phyloP scores from a whole-genome alignment of 768 basidiomycete species.

The Crucibulum laeve region DNA sequence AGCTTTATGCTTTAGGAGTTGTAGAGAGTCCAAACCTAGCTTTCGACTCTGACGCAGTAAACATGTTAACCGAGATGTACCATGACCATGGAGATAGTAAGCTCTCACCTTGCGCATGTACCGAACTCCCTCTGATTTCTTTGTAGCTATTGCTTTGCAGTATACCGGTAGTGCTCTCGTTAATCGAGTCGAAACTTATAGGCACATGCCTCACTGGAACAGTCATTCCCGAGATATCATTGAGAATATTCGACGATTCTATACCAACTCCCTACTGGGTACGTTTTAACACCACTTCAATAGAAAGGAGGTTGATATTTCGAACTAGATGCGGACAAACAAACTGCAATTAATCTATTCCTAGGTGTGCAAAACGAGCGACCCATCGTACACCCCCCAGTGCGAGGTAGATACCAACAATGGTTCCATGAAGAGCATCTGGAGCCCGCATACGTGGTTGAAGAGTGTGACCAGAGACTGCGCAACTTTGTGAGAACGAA shows the following conservation, averaged over 20 bases:
- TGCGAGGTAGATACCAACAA: slow-evolving; percentile 71
- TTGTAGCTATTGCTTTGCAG: slow-evolving; percentile 84
- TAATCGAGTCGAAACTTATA: slow-evolving; percentile 93
- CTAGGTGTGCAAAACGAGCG: slow-evolving; percentile 68
- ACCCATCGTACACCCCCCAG: slow-evolving; percentile 41
- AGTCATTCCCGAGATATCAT: slow-evolving; percentile 96
- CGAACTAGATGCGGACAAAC: slow-evolving; percentile 86
- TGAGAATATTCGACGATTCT: slow-evolving; percentile 91
- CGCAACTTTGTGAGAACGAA: slow-evolving; percentile 51
- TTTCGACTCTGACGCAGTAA: slow-evolving; percentile 92
- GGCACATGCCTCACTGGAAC: slow-evolving; percentile 95
- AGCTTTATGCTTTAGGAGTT: slow-evolving; percentile 90
- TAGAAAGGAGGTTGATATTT: not conserved
- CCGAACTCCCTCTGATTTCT: slow-evolving; percentile 5
- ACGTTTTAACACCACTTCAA: slow-evolving; percentile 4
- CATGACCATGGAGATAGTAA: slow-evolving; percentile 94
- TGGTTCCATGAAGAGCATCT: slow-evolving; percentile 83
- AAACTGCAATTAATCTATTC: slow-evolving; percentile 96
- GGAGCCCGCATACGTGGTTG: slow-evolving; percentile 58
- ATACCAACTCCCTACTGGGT: slow-evolving; percentile 92
- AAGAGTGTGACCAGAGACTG: slow-evolving; percentile 62
- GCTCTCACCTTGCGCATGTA: slow-evolving; percentile 15
- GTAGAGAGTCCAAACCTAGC: slow-evolving; percentile 80
- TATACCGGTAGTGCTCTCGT: slow-evolving; percentile 97
- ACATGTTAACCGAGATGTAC: slow-evolving; percentile 98